These are phyloP conservation scores for Fistulifera pelliculosa DNA, from an alignment of 108 stramenopile species.

Conservation along the genomic window DNA sequence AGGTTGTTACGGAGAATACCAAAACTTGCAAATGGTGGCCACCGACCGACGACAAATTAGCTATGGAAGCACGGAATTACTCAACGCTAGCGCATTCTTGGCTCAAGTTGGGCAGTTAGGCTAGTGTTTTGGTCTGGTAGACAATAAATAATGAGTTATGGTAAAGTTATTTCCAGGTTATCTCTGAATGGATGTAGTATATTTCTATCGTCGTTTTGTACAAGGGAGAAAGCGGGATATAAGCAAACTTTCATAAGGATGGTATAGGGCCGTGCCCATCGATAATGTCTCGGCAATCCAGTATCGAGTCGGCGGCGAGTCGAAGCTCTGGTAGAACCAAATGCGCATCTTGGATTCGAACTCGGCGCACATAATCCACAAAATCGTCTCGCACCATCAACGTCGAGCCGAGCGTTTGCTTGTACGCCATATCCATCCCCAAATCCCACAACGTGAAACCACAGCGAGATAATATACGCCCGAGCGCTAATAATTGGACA, in stretches of 20 bases:
- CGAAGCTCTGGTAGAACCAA: constrained; percentile 2
- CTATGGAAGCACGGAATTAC: constrained; percentile 92
- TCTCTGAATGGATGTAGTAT: too few species aligned
- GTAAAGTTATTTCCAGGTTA: too few species aligned
- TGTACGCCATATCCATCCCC: constrained; percentile 77
- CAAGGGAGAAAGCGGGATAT: too few species aligned
- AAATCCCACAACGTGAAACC: constrained; percentile 78
- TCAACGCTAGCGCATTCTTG: constrained; percentile 74
- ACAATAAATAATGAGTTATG: too few species aligned
- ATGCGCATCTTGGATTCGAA: constrained; percentile 17
- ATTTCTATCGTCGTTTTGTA: too few species aligned
- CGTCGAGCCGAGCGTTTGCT: constrained; percentile 44
- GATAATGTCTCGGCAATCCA: too few species aligned
- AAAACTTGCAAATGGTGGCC: constrained; percentile 90
- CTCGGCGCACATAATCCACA: constrained; percentile 36
- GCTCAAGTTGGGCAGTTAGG: constrained; percentile 65
- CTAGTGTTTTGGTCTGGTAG: too few species aligned
- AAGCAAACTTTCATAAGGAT: too few species aligned
- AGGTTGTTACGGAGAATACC: constrained; percentile 96
- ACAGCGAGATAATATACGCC: constrained; percentile 29
- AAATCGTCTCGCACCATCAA: constrained; percentile 50
- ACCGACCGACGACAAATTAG: constrained; percentile 71
- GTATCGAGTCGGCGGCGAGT: too few species aligned
- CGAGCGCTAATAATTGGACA: constrained; percentile 66
- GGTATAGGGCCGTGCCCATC: too few species aligned